A percentile compares a stretch with the other conserved stretches of the same genome.
Evolutionary conservation across 164 flowering plant genomes (phyloP).

Genomic region (Kalanchoe fedtschenkoi): DNA sequence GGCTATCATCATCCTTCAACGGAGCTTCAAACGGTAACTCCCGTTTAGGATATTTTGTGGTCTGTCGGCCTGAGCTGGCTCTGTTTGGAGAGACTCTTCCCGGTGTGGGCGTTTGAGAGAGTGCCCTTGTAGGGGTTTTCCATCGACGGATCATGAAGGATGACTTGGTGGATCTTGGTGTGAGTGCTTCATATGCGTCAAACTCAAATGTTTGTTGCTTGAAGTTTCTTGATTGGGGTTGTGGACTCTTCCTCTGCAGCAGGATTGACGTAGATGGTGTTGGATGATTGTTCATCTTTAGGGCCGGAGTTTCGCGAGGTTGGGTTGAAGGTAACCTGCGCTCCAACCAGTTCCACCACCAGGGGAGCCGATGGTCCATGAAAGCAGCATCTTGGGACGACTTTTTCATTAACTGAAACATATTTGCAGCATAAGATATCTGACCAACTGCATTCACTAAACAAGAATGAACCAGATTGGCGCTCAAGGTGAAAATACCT

Average conservation of each 20-base stretch:
- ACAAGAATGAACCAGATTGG: background rate
- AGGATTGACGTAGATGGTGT: constrained; percentile 39
- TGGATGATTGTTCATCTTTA: constrained; percentile 21
- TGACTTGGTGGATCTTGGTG: constrained; percentile 65
- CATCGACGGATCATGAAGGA: constrained; percentile 21
- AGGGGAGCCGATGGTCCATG: constrained; percentile 44
- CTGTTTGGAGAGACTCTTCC: constrained; percentile 6
- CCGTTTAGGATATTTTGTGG: constrained; percentile 25
- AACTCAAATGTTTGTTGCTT: constrained; percentile 21
- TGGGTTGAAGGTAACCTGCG: constrained; percentile 36
- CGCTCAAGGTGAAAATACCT: constrained; percentile 33
- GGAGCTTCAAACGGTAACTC: constrained; percentile 30
- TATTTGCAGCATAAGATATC: background rate
- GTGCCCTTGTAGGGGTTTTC: constrained; percentile 20
- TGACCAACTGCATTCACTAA: background rate
- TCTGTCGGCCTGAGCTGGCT: constrained; percentile 10
- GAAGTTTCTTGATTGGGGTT: constrained; percentile 23
- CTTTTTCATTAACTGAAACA: background rate
- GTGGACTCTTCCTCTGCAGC: constrained; percentile 30
- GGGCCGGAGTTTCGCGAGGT: constrained; percentile 21
- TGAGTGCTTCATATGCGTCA: constrained; percentile 30
- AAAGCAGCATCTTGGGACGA: constrained; percentile 12
- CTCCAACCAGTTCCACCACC: constrained; percentile 96
- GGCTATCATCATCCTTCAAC: constrained; percentile 75
- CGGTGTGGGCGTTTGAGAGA: constrained; percentile 11